These are phyloP conservation scores for Withania somnifera DNA, from an alignment of 305 asterid genomes.

Conservation along the genomic window DNA sequence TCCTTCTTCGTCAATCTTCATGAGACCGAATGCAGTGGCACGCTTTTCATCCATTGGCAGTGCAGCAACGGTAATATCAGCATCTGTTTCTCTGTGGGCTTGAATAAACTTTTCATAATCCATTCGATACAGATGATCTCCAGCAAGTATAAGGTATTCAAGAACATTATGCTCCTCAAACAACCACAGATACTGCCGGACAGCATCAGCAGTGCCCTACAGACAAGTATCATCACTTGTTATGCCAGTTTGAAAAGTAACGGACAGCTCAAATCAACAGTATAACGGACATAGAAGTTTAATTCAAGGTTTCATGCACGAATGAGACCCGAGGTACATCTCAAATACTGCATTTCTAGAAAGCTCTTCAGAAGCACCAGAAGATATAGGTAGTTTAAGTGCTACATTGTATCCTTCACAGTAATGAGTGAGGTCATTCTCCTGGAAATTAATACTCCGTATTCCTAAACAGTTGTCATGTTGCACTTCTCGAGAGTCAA, in stretches of 20 bases:
- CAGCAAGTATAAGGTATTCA: constrained; percentile 80
- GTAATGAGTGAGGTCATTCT: not conserved
- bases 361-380: not conserved
- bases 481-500: too few relatives aligned
- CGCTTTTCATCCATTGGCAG: constrained; percentile 85
- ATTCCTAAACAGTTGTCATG: too few relatives aligned
- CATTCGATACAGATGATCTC: constrained; percentile 91
- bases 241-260: not conserved
- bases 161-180: constrained; percentile 82
- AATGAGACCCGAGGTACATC: not conserved
- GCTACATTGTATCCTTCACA: not conserved
- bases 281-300: not conserved
- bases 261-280: not conserved
- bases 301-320: not conserved
- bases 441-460: not conserved
- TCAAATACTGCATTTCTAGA: not conserved
- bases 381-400: not conserved
- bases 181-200: constrained; percentile 83
- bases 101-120: constrained; percentile 89
- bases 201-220: constrained; percentile 96
- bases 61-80: constrained; percentile 93
- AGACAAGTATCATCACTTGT: not conserved
- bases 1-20: constrained; percentile 94
- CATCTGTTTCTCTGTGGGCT: constrained; percentile 91
- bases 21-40: constrained; percentile 85